phyloP scores from a whole-genome alignment of 495 filamentous ascomycete species.

The Annulohypoxylon stygium region DNA sequence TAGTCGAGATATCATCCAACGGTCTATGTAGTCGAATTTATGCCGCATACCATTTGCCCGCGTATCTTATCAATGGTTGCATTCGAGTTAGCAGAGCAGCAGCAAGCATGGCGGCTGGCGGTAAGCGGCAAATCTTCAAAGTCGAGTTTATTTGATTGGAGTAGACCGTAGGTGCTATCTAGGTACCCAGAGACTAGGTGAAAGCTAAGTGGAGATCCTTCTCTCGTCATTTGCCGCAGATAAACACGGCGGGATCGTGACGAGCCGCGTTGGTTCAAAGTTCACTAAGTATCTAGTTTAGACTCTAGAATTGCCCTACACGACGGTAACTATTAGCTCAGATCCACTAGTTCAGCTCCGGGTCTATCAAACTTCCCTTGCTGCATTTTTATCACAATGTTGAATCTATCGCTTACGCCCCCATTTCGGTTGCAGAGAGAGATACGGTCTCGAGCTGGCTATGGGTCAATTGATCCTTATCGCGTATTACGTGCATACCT shows the following conservation, averaged over 20 bases:
- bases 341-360: slow-evolving; percentile 4
- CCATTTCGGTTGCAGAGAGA: neutral
- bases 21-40: slow-evolving; percentile 33
- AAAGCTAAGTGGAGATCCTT: neutral
- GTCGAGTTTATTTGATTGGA: neutral
- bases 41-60: slow-evolving; percentile 17
- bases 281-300: neutral
- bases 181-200: neutral
- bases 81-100: neutral
- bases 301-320: neutral
- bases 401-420: slow-evolving; percentile 6
- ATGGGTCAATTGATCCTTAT: neutral
- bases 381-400: neutral
- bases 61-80: slow-evolving; percentile 9
- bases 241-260: slow-evolving; percentile 14
- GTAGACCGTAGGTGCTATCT: neutral
- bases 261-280: neutral
- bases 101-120: slow-evolving; percentile 21
- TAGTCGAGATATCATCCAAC: slow-evolving; percentile 11
- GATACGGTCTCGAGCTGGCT: neutral
- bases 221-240: slow-evolving; percentile 8
- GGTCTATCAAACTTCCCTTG: neutral
- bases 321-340: neutral
- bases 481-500: slow-evolving; percentile 12
- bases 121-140: slow-evolving; percentile 6